Evolutionary conservation across 495 filamentous ascomycete species (phyloP).

Genomic region (Penicillium psychrofluorescens): DNA sequence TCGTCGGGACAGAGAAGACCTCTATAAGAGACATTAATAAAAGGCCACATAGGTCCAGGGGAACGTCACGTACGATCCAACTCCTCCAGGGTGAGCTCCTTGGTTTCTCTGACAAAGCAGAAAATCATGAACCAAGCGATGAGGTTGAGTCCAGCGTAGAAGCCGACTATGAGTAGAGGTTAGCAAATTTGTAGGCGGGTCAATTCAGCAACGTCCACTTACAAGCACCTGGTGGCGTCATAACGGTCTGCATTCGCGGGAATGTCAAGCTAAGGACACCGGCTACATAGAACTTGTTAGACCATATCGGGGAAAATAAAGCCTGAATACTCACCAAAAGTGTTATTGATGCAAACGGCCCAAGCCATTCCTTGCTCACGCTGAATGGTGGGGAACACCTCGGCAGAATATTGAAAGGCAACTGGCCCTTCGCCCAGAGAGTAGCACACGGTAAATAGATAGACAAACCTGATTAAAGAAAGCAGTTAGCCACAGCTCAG

Average conservation of each 20-base stretch:
- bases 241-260: slow-evolving; percentile 36
- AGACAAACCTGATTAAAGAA: slow-evolving; percentile 24
- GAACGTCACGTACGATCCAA: slow-evolving; percentile 21
- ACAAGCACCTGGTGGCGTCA: slow-evolving; percentile 45
- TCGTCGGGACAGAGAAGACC: slow-evolving; percentile 43
- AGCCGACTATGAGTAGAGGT: slow-evolving; percentile 18
- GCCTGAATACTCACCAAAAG: slow-evolving; percentile 21
- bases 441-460: slow-evolving; percentile 37
- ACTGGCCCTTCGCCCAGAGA: slow-evolving; percentile 43
- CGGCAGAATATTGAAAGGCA: slow-evolving; percentile 45
- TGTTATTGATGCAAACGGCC: slow-evolving; percentile 41
- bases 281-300: slow-evolving; percentile 11
- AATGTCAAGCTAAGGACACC: slow-evolving; percentile 45
- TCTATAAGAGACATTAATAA: slow-evolving; percentile 16
- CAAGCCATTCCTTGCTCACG: slow-evolving; percentile 40
- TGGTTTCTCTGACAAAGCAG: slow-evolving; percentile 45
- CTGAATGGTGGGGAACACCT: slow-evolving; percentile 43
- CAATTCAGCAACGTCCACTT: slow-evolving; percentile 1
- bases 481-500: not conserved
- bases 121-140: slow-evolving; percentile 43
- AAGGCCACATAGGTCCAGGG: not conserved
- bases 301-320: not conserved
- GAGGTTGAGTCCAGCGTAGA: slow-evolving; percentile 48
- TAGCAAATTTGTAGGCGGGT: not conserved
- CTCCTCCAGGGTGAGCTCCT: slow-evolving; percentile 34